Evolutionary conservation across 257 asterid species (phyloP).

Genomic region (Catharanthus roseus): DNA sequence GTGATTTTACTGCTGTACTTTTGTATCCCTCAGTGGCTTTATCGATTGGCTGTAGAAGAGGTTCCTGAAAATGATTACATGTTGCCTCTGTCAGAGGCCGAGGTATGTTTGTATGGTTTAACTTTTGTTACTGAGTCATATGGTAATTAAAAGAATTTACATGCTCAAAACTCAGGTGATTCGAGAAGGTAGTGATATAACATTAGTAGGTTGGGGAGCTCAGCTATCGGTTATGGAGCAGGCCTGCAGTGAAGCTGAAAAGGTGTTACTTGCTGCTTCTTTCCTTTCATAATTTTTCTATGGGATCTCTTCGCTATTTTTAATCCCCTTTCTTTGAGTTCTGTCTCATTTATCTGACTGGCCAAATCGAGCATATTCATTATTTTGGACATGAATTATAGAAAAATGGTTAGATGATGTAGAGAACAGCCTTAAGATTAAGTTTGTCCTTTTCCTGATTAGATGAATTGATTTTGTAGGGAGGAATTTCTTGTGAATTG

Average conservation of each 20-base stretch:
- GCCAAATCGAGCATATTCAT: not conserved
- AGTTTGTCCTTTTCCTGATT: not conserved
- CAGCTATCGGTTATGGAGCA: slow-evolving; percentile 81
- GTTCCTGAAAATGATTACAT: slow-evolving; percentile 84
- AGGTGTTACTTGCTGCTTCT: slow-evolving; percentile 33
- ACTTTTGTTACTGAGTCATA: slow-evolving; percentile 10
- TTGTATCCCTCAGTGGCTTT: slow-evolving; percentile 62
- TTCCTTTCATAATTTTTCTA: not conserved
- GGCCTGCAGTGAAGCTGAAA: slow-evolving; percentile 86
- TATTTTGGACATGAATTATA: not conserved
- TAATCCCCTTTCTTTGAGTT: not conserved
- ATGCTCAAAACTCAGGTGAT: slow-evolving; percentile 56
- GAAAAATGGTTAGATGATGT: not conserved
- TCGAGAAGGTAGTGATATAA: slow-evolving; percentile 88
- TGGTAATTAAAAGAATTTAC: slow-evolving; percentile 3
- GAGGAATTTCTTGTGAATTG: slow-evolving; percentile 93
- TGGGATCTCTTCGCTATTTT: too few relatives aligned
- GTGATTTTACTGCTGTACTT: not conserved
- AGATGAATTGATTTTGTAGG: slow-evolving; percentile 41
- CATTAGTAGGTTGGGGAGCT: slow-evolving; percentile 99
- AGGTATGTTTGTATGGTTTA: slow-evolving; percentile 43
- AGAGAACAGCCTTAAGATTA: not conserved
- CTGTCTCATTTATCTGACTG: not conserved
- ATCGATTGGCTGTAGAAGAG: slow-evolving; percentile 95
- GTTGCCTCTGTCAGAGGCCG: slow-evolving; percentile 93